These are phyloP conservation scores for Wickerhamiella dianesei DNA, from an alignment of 805 yeast species.

Conservation along the genomic window DNA sequence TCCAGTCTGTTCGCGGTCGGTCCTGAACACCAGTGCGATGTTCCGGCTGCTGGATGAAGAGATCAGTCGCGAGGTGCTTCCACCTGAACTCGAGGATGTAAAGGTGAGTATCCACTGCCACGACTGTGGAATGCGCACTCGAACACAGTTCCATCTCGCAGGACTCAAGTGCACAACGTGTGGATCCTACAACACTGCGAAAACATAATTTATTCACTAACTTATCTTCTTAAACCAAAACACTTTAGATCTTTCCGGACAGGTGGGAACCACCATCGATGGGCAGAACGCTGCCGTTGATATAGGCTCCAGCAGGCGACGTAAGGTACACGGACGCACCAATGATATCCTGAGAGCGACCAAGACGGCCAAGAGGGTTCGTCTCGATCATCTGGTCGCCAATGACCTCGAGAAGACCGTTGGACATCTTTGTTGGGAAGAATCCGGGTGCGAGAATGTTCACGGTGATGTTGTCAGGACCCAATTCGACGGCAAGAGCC, in stretches of 20 bases:
- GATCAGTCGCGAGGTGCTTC: conserved; percentile 60
- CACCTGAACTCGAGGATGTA: conserved; percentile 69
- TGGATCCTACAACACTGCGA: conserved; percentile 63
- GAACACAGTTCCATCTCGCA: conserved; percentile 62
- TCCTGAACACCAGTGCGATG: conserved; percentile 76
- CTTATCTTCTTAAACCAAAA: neutral
- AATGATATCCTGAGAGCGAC: conserved; percentile 46
- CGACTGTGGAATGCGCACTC: conserved; percentile 76
- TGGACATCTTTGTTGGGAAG: conserved; percentile 63
- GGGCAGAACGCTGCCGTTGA: conserved; percentile 56
- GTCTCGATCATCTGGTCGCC: conserved; percentile 38
- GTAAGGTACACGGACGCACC: conserved; percentile 43
- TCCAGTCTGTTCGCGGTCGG: conserved; percentile 76
- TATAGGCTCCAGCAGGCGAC: conserved; percentile 42
- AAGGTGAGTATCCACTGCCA: conserved; percentile 52
- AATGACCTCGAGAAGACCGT: conserved; percentile 41
- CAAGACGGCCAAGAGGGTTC: conserved; percentile 55
- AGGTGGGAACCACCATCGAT: conserved; percentile 57
- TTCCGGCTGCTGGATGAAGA: conserved; percentile 79
- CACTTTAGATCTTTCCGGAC: conserved; percentile 21
- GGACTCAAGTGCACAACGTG: conserved; percentile 85
- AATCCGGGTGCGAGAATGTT: conserved; percentile 66
- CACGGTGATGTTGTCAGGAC: conserved; percentile 52
- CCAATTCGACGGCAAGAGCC: conserved; percentile 50
- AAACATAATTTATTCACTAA: neutral